Evolutionary conservation across 1,284 basidiomycete species (phyloP).

Genomic region (Trametes versicolor): DNA sequence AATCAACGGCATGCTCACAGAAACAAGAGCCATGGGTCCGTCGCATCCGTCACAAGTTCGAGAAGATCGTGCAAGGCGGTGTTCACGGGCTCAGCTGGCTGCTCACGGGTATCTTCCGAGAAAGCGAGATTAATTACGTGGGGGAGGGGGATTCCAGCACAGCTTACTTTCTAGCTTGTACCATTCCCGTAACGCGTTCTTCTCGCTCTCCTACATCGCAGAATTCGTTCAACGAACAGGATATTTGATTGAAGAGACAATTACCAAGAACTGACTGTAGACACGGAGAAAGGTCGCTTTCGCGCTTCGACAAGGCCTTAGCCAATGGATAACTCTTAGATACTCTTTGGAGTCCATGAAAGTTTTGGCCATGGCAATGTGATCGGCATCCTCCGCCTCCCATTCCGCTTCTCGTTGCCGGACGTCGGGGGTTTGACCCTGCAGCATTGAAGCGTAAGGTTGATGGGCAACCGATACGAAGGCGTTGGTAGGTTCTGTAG

Average conservation of each 20-base stretch:
- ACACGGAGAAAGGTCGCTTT: slow-evolving; percentile 82
- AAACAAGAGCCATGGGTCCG: slow-evolving; percentile 89
- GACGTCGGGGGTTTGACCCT: slow-evolving; percentile 32
- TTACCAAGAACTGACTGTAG: slow-evolving; percentile 89
- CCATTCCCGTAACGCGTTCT: slow-evolving; percentile 74
- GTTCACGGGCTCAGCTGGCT: slow-evolving; percentile 78
- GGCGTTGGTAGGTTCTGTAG: slow-evolving; percentile 23
- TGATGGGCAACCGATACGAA: slow-evolving; percentile 32
- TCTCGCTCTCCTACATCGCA: slow-evolving; percentile 63
- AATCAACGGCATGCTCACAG: slow-evolving; percentile 62
- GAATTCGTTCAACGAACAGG: slow-evolving; percentile 25
- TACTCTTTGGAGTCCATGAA: slow-evolving; percentile 87
- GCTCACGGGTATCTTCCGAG: slow-evolving; percentile 72
- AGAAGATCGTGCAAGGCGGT: slow-evolving; percentile 69
- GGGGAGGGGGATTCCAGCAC: neutral
- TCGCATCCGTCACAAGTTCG: slow-evolving; percentile 60
- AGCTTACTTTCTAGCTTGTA: slow-evolving; percentile 75
- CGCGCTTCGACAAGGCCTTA: slow-evolving; percentile 71
- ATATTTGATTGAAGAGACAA: slow-evolving; percentile 43
- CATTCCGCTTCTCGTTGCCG: slow-evolving; percentile 54
- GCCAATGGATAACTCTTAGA: slow-evolving; percentile 73
- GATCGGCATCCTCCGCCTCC: slow-evolving; percentile 73
- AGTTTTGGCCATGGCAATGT: slow-evolving; percentile 75
- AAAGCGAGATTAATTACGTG: neutral
- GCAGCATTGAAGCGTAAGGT: slow-evolving; percentile 40